A percentile compares a stretch with the other conserved stretches of the same genome.
phyloP scores from a whole-genome alignment of 306 rosid genomes.

The Malus sieversii region DNA sequence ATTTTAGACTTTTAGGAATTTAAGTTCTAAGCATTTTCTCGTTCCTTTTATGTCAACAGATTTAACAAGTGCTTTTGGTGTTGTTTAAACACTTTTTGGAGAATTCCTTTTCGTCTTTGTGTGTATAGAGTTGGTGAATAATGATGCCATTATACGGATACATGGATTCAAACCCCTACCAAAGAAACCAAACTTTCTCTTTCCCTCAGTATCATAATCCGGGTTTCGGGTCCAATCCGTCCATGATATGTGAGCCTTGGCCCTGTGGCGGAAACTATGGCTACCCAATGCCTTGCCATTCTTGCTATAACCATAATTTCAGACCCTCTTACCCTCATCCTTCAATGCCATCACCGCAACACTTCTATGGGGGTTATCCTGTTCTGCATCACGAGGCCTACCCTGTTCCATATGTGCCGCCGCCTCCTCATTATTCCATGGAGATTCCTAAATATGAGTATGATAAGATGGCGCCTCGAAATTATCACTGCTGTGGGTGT shows the following conservation, averaged over 20 bases:
- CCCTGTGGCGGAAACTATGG: slow-evolving; percentile 28
- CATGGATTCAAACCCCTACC: slow-evolving; percentile 52
- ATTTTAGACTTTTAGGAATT: too few species aligned
- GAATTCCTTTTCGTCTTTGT: neutral
- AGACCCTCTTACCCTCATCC: slow-evolving; percentile 30
- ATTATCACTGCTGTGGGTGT: slow-evolving; percentile 53
- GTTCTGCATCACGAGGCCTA: slow-evolving; percentile 21
- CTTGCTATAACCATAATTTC: slow-evolving; percentile 38
- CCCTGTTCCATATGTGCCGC: slow-evolving; percentile 28
- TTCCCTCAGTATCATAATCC: slow-evolving; percentile 19
- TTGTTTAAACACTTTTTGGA: neutral
- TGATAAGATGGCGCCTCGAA: slow-evolving; percentile 38
- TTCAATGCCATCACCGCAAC: slow-evolving; percentile 13
- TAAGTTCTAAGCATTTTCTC: too few species aligned
- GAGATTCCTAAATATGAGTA: slow-evolving; percentile 54
- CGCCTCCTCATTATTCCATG: slow-evolving; percentile 35
- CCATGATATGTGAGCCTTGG: slow-evolving; percentile 36
- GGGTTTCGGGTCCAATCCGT: slow-evolving; percentile 24
- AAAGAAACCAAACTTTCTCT: slow-evolving; percentile 28
- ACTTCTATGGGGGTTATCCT: slow-evolving; percentile 5
- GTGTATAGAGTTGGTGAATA: neutral
- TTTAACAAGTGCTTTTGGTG: neutral
- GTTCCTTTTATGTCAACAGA: neutral
- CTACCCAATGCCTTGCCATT: slow-evolving; percentile 22
- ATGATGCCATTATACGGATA: slow-evolving; percentile 48